Evolutionary conservation across 2,329 filamentous ascomycete genomes (phyloP).

Genomic region (Scedosporium minutisporum): DNA sequence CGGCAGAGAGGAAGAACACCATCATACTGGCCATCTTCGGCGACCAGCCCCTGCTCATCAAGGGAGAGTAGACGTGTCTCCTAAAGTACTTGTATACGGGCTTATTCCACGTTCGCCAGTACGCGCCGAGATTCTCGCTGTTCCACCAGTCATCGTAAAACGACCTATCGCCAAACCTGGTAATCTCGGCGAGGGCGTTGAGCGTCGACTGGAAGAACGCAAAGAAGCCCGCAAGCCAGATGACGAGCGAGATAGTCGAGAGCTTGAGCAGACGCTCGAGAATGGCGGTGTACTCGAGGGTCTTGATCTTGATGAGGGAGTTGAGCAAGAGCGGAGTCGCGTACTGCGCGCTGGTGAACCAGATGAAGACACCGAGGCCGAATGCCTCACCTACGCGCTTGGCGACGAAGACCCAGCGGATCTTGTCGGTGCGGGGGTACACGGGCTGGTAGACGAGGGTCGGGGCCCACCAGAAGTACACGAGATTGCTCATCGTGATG

Average conservation of each 20-base stretch:
- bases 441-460: conserved; percentile 95
- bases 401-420: conserved; percentile 79
- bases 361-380: conserved; percentile 78
- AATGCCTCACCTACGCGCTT: conserved; percentile 74
- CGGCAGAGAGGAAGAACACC: conserved; percentile 80
- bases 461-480: conserved; percentile 97
- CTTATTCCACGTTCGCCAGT: conserved; percentile 97
- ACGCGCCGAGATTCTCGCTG: conserved; percentile 69
- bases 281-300: conserved; percentile 71
- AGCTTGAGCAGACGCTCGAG: conserved; percentile 87
- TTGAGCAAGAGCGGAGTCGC: conserved; percentile 83
- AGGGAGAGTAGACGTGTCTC: conserved; percentile 80
- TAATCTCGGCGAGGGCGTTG: conserved; percentile 84
- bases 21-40: conserved; percentile 60
- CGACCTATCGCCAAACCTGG: conserved; percentile 81
- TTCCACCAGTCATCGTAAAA: conserved; percentile 99
- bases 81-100: conserved; percentile 97
- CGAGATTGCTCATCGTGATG: conserved; percentile 77
- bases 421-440: conserved; percentile 73
- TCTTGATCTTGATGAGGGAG: conserved; percentile 77
- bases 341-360: conserved; percentile 91
- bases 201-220: conserved; percentile 88
- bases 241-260: conserved; percentile 87
- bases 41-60: conserved; percentile 76
- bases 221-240: conserved; percentile 97